Conservation (phyloP, 1,284 basidiomycete genomes). For the Puccinia sorghi region DNA sequence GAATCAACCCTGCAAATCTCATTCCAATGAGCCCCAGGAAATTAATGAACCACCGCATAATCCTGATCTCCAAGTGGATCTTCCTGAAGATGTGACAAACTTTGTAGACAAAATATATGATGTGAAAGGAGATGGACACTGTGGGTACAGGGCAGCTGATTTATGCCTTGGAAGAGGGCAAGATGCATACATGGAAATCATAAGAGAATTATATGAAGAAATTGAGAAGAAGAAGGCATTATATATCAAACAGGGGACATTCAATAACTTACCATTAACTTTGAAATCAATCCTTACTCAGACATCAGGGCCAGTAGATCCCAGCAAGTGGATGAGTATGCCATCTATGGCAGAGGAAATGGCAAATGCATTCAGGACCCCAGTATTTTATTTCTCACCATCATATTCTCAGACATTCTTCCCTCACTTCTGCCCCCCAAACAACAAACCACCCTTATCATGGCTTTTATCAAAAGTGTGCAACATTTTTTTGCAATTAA, state of each 20-base stretch:
- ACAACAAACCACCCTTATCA: background rate
- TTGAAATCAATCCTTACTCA: background rate
- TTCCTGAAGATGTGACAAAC: no score
- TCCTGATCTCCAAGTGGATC: no score
- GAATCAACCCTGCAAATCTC: no score
- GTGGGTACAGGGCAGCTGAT: background rate
- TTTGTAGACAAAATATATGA: background rate
- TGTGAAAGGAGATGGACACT: background rate
- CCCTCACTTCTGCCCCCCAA: background rate
- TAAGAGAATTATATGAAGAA: background rate
- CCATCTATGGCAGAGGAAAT: background rate
- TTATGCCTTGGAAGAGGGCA: background rate
- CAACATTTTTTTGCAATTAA: background rate
- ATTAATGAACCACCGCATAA: no score
- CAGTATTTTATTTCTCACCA: background rate
- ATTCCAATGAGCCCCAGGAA: no score
- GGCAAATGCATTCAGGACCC: background rate
- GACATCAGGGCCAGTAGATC: background rate
- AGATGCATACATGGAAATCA: background rate
- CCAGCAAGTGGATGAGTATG: background rate
- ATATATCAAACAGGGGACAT: background rate
- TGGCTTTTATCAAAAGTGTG: background rate
- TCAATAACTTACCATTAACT: background rate
- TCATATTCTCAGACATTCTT: background rate
- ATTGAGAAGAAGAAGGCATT: background rate